phyloP scores from a whole-genome alignment of 805 yeast species.

The Nakazawaea ernobii region DNA sequence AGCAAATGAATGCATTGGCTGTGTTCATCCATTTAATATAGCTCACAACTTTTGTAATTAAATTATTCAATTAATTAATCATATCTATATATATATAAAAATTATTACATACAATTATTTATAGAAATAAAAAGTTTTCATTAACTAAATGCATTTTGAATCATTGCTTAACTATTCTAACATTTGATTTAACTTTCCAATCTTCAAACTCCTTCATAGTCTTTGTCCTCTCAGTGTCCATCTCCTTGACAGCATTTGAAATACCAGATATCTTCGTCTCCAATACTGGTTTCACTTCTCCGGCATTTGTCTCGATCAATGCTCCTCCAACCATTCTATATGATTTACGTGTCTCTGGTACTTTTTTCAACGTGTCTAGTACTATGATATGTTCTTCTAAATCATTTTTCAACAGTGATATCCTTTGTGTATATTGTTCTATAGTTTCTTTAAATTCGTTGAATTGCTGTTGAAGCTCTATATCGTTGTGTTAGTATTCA shows the following conservation, averaged over 20 bases:
- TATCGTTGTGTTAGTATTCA: constrained; percentile 4
- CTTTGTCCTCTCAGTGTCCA: constrained; percentile 32
- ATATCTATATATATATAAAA: too few species aligned
- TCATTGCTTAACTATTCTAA: constrained; percentile 33
- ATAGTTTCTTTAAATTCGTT: constrained; percentile 46
- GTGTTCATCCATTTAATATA: constrained; percentile 39
- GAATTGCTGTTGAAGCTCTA: constrained; percentile 42
- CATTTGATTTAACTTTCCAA: constrained; percentile 47
- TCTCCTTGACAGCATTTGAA: constrained; percentile 29
- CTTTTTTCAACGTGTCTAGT: constrained; percentile 44
- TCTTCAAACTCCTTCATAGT: constrained; percentile 36
- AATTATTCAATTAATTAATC: too few species aligned
- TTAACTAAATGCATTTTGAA: too few species aligned
- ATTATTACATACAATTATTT: too few species aligned
- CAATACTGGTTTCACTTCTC: constrained; percentile 64
- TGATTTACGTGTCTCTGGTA: constrained; percentile 64
- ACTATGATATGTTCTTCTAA: constrained; percentile 44
- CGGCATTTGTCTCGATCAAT: constrained; percentile 74
- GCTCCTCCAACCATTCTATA: constrained; percentile 95
- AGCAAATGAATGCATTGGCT: constrained; percentile 72
- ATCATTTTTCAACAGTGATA: constrained; percentile 43
- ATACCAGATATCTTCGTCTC: constrained; percentile 50
- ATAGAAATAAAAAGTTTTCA: too few species aligned
- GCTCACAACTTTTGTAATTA: too few species aligned
- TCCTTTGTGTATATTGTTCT: constrained; percentile 38